A percentile compares a stretch with the other conserved stretches of the same genome.
These are phyloP conservation scores for Syncephalastrum sp. DNA, from an alignment of 371 early-diverging fungal species.

Conservation along the genomic window DNA sequence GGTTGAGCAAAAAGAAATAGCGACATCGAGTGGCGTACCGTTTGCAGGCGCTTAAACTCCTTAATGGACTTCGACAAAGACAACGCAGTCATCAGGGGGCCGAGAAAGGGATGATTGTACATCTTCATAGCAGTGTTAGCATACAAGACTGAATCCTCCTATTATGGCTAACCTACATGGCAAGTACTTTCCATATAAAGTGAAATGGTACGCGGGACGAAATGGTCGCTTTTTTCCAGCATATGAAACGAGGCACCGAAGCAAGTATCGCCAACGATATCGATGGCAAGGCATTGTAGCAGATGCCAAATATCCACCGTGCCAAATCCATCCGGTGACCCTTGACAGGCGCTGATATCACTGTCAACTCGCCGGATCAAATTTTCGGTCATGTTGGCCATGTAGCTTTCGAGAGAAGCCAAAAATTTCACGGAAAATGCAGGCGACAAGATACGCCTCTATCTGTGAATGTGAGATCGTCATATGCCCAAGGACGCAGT, in stretches of 20 bases:
- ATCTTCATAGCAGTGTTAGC: neutral
- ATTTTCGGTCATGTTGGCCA: slow-evolving; percentile 12
- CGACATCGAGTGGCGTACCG: too few species aligned
- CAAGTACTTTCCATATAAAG: neutral
- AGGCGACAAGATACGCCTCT: slow-evolving; percentile 36
- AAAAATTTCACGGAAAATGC: slow-evolving; percentile 39
- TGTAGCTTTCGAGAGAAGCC: slow-evolving; percentile 30
- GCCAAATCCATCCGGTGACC: slow-evolving; percentile 7
- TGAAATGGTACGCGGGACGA: slow-evolving; percentile 20
- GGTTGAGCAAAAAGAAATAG: too few species aligned
- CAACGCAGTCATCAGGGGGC: neutral
- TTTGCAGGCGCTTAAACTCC: too few species aligned
- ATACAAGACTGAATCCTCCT: too few species aligned
- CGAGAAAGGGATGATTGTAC: slow-evolving; percentile 3
- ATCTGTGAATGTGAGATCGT: too few species aligned
- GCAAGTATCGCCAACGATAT: slow-evolving; percentile 50
- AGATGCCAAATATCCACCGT: slow-evolving; percentile 30
- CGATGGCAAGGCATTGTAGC: slow-evolving; percentile 30
- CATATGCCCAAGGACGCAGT: too few species aligned
- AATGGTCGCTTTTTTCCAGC: slow-evolving; percentile 33
- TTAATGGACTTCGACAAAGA: too few species aligned
- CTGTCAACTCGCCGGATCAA: slow-evolving; percentile 16
- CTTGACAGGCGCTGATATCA: slow-evolving; percentile 8
- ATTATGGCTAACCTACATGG: slow-evolving; percentile 2
- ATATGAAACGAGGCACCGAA: slow-evolving; percentile 47